Conservation (phyloP, 2,329 filamentous ascomycete genomes). For the Xylaria sp. region DNA sequence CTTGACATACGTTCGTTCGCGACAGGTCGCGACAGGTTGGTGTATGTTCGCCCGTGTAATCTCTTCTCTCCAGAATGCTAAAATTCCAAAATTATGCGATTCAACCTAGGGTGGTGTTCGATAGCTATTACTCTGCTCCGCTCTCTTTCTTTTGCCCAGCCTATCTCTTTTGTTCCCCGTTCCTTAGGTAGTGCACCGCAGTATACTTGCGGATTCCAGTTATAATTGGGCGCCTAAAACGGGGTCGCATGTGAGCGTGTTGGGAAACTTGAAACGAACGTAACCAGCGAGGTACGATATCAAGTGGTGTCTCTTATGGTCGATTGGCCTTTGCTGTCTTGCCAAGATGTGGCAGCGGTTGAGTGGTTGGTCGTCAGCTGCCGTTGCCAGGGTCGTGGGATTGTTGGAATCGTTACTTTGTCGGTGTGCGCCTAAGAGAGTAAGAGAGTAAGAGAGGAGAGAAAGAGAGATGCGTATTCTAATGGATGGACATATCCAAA, state of each 20-base stretch:
- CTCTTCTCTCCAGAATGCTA: background rate
- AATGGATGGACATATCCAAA: conserved; percentile 1
- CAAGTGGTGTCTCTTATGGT: conserved; percentile 14
- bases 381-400: background rate
- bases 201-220: background rate
- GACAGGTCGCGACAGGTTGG: background rate
- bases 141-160: background rate
- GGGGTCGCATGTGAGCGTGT: background rate
- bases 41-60: conserved; percentile 2
- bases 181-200: no score
- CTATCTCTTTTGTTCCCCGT: background rate
- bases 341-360: conserved; percentile 31
- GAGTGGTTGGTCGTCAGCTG: conserved; percentile 33
- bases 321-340: conserved; percentile 9
- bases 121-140: background rate
- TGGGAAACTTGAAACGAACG: conserved; percentile 23
- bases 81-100: conserved; percentile 4
- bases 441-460: no score
- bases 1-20: background rate
- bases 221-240: conserved; percentile 22
- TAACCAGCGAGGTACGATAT: conserved; percentile 8
- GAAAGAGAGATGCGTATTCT: no score
- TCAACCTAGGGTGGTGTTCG: background rate
- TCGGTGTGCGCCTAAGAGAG: background rate
- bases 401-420: background rate